Conservation (phyloP, 2,329 filamentous ascomycete genomes). For the Fusarium sp. region DNA sequence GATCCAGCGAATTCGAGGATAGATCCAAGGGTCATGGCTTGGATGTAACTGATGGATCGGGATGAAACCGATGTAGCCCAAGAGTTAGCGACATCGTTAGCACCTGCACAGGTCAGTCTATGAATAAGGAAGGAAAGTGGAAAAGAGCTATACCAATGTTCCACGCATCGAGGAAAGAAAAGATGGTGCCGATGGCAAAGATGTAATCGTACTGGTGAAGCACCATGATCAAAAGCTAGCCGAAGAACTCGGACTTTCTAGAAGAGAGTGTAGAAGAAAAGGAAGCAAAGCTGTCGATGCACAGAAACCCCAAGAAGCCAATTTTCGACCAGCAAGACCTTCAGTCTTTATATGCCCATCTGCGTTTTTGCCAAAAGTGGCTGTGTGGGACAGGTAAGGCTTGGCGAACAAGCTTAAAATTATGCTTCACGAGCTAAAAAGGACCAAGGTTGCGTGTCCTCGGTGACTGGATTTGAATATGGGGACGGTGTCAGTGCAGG, state of each 20-base stretch:
- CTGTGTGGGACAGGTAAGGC: slow-evolving; percentile 19
- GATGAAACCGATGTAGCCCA: slow-evolving; percentile 82
- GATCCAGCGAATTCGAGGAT: slow-evolving; percentile 72
- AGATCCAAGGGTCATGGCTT: slow-evolving; percentile 69
- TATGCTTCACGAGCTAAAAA: slow-evolving; percentile 38
- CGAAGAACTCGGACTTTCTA: slow-evolving; percentile 27
- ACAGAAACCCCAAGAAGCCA: neutral
- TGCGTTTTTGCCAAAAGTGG: no score
- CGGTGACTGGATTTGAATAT: slow-evolving; percentile 5
- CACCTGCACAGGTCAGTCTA: slow-evolving; percentile 33
- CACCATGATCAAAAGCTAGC: slow-evolving; percentile 31
- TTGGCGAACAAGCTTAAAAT: slow-evolving; percentile 49
- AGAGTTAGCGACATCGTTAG: slow-evolving; percentile 78
- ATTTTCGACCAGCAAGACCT: slow-evolving; percentile 1
- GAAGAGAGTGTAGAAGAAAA: slow-evolving; percentile 12
- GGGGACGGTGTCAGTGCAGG: neutral
- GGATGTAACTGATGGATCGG: slow-evolving; percentile 70
- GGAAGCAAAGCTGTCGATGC: slow-evolving; percentile 24
- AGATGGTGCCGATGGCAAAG: slow-evolving; percentile 73
- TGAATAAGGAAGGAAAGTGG: neutral
- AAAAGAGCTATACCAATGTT: slow-evolving; percentile 65
- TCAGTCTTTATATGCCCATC: slow-evolving; percentile 41
- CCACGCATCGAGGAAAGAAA: slow-evolving; percentile 73
- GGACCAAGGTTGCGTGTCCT: neutral
- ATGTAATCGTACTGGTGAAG: slow-evolving; percentile 70